phyloP scores from a whole-genome alignment of 106 monocot genomes.

The Allium fistulosum region DNA sequence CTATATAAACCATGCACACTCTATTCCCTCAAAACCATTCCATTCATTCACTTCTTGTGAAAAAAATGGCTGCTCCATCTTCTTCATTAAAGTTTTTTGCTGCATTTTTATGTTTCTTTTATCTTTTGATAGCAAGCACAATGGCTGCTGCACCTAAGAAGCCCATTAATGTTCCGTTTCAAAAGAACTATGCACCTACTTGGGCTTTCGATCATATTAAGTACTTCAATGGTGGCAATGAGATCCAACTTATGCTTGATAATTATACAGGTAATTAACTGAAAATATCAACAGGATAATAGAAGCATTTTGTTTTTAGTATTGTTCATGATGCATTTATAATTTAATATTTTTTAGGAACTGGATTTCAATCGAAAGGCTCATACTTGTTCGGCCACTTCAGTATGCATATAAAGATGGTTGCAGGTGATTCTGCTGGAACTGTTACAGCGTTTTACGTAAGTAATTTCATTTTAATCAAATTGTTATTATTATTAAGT shows the following conservation, averaged over 20 bases:
- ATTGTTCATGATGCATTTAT: background rate
- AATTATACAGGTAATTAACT: conserved; percentile 14
- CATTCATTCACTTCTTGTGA: too few species aligned
- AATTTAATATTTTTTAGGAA: background rate
- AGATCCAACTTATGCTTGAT: conserved; percentile 29
- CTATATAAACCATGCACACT: too few species aligned
- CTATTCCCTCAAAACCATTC: too few species aligned
- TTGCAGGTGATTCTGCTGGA: conserved; percentile 28
- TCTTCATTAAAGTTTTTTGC: too few species aligned
- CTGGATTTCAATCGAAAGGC: conserved; percentile 33
- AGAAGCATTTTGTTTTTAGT: background rate
- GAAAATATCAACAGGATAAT: background rate
- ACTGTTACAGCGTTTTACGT: conserved; percentile 36
- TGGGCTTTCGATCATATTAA: conserved; percentile 38
- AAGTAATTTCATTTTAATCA: background rate
- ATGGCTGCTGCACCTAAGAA: conserved; percentile 20
- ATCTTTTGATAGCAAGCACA: background rate
- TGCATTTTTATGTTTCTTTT: background rate
- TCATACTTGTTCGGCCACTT: conserved; percentile 44
- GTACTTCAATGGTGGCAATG: conserved; percentile 28
- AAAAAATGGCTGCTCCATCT: too few species aligned
- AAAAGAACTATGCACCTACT: conserved; percentile 32
- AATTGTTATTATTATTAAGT: too few species aligned
- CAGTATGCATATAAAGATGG: conserved; percentile 41
- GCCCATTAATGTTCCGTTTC: conserved; percentile 23